phyloP scores from a whole-genome alignment of 768 basidiomycete species.

The Russula emetica region DNA sequence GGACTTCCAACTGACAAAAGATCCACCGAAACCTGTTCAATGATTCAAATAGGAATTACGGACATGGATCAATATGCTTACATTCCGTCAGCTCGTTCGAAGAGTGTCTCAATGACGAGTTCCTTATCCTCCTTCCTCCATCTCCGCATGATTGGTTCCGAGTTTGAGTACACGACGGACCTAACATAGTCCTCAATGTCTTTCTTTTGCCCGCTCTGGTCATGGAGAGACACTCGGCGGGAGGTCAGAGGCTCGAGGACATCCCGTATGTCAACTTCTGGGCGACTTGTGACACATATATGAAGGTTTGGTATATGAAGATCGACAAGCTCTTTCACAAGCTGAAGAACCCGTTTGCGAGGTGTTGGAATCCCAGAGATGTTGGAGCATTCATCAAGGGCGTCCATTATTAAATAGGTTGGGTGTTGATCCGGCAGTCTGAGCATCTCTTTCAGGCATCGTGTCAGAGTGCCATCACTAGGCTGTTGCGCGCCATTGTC shows the following conservation, averaged over 20 bases:
- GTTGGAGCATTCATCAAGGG: too few relatives aligned
- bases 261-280: constrained; percentile 1
- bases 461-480: too few relatives aligned
- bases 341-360: too few relatives aligned
- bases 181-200: background rate
- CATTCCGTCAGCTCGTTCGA: background rate
- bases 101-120: background rate
- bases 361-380: too few relatives aligned
- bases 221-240: background rate
- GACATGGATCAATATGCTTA: background rate
- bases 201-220: background rate
- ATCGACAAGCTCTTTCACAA: too few relatives aligned
- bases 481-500: too few relatives aligned
- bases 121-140: background rate
- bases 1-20: background rate
- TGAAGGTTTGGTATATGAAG: too few relatives aligned
- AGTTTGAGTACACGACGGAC: background rate
- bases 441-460: too few relatives aligned
- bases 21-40: background rate
- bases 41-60: background rate
- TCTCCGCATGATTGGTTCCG: background rate
- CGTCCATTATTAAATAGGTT: too few relatives aligned
- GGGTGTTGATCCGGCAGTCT: too few relatives aligned
- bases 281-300: constrained; percentile 3
- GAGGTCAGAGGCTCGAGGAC: background rate